A percentile compares a stretch with the other conserved stretches of the same genome.
phyloP scores from a whole-genome alignment of 1,284 basidiomycete species.

The Microbotryum saponariae region DNA sequence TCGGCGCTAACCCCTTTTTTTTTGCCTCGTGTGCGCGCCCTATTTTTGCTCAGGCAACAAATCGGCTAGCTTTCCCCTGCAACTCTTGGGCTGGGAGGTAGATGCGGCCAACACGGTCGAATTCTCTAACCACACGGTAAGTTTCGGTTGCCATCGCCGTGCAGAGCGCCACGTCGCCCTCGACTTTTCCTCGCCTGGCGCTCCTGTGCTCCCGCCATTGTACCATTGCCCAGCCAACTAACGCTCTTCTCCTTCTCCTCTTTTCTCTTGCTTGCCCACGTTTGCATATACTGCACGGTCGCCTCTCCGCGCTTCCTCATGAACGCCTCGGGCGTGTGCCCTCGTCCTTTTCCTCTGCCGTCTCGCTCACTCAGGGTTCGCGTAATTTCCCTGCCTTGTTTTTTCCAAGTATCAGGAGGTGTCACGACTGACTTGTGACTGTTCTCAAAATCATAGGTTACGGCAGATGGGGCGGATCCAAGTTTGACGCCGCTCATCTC shows the following conservation, averaged over 20 bases:
- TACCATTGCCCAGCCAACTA: background rate
- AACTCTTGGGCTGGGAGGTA: slow-evolving; percentile 90
- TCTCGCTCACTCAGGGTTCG: slow-evolving; percentile 18
- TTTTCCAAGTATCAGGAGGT: background rate
- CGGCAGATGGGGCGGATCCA: slow-evolving; percentile 42
- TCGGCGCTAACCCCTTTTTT: background rate
- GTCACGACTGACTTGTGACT: background rate
- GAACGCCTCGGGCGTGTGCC: background rate
- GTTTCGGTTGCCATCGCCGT: slow-evolving; percentile 27
- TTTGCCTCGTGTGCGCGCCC: background rate
- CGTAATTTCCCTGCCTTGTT: slow-evolving; percentile 6
- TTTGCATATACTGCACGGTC: background rate
- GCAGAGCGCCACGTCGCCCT: background rate
- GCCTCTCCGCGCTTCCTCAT: no score
- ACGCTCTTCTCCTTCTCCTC: background rate
- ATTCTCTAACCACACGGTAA: slow-evolving; percentile 80
- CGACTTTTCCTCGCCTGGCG: slow-evolving; percentile 1
- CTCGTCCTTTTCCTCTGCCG: background rate
- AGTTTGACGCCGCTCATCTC: slow-evolving; percentile 42
- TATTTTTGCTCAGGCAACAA: slow-evolving; percentile 50
- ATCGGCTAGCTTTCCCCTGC: slow-evolving; percentile 88
- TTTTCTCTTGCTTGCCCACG: background rate
- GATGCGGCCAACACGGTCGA: slow-evolving; percentile 92
- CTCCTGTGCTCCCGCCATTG: background rate
- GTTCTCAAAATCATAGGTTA: slow-evolving; percentile 32